phyloP scores from a whole-genome alignment of 2,329 filamentous ascomycete genomes.

The Cladophialophora chaetospira region DNA sequence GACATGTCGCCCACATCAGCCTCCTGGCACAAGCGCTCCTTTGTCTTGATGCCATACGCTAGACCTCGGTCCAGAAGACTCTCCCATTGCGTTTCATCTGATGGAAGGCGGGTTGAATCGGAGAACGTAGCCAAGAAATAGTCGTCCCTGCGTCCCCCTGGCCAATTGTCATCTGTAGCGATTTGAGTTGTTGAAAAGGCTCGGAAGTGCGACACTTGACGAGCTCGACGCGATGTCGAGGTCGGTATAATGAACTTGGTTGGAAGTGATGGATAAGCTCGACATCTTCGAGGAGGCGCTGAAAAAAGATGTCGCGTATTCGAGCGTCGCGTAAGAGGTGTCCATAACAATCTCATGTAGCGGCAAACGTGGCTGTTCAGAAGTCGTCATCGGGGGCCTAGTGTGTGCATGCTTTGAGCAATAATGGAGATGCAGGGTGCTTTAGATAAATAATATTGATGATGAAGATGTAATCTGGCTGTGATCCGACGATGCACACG shows the following conservation, averaged over 20 bases:
- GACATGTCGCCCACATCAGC: constrained; percentile 44
- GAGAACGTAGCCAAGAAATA: constrained; percentile 3
- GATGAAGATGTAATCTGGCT: background rate
- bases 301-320: constrained; percentile 5
- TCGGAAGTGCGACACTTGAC: background rate
- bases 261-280: background rate
- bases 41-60: constrained; percentile 35
- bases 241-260: background rate
- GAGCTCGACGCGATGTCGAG: background rate
- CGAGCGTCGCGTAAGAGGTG: constrained; percentile 22
- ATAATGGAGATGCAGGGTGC: background rate
- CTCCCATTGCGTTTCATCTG: constrained; percentile 16
- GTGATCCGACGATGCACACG: too few relatives aligned
- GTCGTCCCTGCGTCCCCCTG: background rate
- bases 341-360: constrained; percentile 26
- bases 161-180: background rate
- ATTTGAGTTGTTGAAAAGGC: background rate
- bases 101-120: background rate
- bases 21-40: constrained; percentile 44
- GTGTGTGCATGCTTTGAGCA: background rate
- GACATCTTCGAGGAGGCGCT: background rate
- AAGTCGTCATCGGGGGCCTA: background rate
- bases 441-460: background rate
- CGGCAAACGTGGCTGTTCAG: background rate
- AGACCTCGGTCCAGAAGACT: constrained; percentile 25